Conservation (phyloP, 176 grass and related monocot genomes). For the Metroxylon sagu region DNA sequence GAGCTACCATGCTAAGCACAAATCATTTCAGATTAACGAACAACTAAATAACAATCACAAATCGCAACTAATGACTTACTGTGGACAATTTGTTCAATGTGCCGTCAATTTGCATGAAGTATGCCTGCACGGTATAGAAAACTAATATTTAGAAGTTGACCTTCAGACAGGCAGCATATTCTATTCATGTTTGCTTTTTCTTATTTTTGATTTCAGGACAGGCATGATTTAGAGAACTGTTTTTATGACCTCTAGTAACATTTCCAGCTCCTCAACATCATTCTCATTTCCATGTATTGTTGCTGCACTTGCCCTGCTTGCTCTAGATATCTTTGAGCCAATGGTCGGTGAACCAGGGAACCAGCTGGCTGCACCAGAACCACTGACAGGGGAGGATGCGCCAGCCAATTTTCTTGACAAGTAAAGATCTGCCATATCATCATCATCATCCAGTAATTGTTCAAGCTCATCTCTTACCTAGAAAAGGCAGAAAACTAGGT, state of each 20-base stretch:
- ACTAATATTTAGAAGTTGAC: constrained; percentile 12
- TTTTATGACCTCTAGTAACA: constrained; percentile 74
- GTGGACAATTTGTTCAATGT: constrained; percentile 94
- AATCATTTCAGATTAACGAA: neutral
- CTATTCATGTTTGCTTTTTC: too few species aligned
- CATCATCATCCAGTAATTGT: constrained; percentile 97
- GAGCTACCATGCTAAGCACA: too few species aligned
- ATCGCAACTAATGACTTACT: constrained; percentile 32
- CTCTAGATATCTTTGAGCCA: constrained; percentile 92
- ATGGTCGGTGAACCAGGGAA: constrained; percentile 78
- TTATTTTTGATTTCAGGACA: neutral
- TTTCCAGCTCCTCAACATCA: constrained; percentile 98
- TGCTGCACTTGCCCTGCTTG: constrained; percentile 74
- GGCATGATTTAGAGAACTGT: neutral
- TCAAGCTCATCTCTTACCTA: constrained; percentile 98
- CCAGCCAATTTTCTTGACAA: constrained; percentile 92
- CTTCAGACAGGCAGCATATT: too few species aligned
- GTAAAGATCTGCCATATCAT: constrained; percentile 99
- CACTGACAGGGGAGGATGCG: constrained; percentile 64
- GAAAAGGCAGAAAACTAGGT: constrained; percentile 27
- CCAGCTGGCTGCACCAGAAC: constrained; percentile 81
- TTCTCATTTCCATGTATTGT: constrained; percentile 98
- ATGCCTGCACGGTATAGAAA: constrained; percentile 61
- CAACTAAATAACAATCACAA: neutral
- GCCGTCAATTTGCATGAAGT: constrained; percentile 99